Conservation (phyloP, 2,329 filamentous ascomycete species). For the Talaromyces rugulosus region DNA sequence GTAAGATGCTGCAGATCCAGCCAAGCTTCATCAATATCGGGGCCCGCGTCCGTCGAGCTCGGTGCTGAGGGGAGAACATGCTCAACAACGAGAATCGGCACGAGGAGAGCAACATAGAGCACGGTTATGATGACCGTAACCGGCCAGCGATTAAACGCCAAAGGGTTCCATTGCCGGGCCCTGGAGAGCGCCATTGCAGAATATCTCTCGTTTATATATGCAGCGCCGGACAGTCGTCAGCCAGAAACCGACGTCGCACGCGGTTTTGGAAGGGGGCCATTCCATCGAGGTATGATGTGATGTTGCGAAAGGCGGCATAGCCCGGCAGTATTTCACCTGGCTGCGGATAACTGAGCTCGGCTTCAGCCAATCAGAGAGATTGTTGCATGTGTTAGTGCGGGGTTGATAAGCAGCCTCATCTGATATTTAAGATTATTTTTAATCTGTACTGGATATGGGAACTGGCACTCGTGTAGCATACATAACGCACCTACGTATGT, state of each 20-base stretch:
- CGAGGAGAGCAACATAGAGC: slow-evolving; percentile 73
- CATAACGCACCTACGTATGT: too few species aligned
- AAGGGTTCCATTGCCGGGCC: slow-evolving; percentile 34
- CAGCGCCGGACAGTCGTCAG: neutral
- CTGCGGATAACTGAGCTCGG: neutral
- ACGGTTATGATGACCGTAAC: slow-evolving; percentile 75
- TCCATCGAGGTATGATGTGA: neutral
- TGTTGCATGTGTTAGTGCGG: neutral
- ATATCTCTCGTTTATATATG: neutral
- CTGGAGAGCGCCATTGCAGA: slow-evolving; percentile 29
- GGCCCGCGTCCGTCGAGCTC: slow-evolving; percentile 53
- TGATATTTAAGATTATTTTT: too few species aligned
- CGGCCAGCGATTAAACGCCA: slow-evolving; percentile 75
- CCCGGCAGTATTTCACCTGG: neutral
- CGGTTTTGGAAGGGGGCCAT: neutral
- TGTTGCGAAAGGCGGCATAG: neutral
- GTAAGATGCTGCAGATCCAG: slow-evolving; percentile 73
- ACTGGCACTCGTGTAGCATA: too few species aligned
- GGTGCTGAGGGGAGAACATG: slow-evolving; percentile 69
- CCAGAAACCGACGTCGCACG: neutral
- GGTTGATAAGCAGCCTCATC: neutral
- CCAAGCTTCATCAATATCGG: slow-evolving; percentile 86
- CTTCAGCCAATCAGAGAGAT: neutral
- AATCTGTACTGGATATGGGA: too few species aligned
- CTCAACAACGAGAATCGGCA: slow-evolving; percentile 69